Evolutionary conservation across 2,329 filamentous ascomycete species (phyloP), one percentile per base, ranked within the genome.

Genomic region (Beauveria asiatica): DNA sequence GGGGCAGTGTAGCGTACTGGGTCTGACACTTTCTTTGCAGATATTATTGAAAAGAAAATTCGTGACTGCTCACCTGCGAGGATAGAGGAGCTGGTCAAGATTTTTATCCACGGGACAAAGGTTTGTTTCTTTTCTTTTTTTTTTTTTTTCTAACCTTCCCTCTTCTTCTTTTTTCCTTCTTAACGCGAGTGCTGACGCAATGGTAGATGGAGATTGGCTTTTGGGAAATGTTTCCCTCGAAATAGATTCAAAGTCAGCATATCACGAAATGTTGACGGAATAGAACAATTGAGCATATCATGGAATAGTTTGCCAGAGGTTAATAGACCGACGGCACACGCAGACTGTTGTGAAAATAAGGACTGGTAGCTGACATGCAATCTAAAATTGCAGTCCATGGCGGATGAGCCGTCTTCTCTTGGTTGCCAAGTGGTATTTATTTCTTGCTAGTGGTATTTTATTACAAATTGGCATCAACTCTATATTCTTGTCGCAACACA

Each of bases 81-180:
- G 48, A 83, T 97, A 61, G 91, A 96, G 66, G 88, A 96, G 70
- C 75, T 97, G 54, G 84, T 93, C 50, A 80, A 83, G 64, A 90
- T 97, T 55, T 97, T 97, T 69, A 84, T 92, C 51, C 88, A 92
- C 66, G 90, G 88, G n/a, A 95, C 91, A 17, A 89, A 87, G 78
- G 89, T 90, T 72, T 74, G 81, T 70, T 52, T 37, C 3, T 37
- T 37, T 17, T 23, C 13, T 21, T 9, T 16, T 8, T 37, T 5
- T 5, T 27, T 27, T 27, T 17, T 33, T n/a, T 17, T n/a, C n/a
- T n/a, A n/a, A n/a, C n/a, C n/a, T n/a, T n/a, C n/a, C n/a, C n/a
- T n/a, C n/a, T 5, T 5, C 9, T 27, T 27, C 13, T 33, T n/a
- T 17, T n/a, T 33, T 7, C 21, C 17, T 19, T 17, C 9, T 7